Base-by-base conservation (phyloP, 345 rosid genomes). In the Aegle marmelos region DNA sequence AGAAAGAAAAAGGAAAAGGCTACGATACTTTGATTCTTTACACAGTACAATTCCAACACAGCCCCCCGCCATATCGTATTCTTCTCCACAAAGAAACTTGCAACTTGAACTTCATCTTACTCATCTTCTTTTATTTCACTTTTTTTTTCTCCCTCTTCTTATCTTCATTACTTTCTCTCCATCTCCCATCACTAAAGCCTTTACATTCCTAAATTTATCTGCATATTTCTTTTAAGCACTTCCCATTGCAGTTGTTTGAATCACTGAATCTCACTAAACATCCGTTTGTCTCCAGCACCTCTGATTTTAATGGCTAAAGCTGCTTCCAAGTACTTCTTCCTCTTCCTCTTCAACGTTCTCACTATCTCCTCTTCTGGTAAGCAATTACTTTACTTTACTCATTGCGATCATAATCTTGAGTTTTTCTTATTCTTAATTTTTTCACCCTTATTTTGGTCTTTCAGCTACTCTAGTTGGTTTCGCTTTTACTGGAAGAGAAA, bases 1-100 rank as follows among this genome's bases (percentile, higher is more conserved):
- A 3, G 14, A 22, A 36, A 34, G 68, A 31, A 33, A 33, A 36
- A 65, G 16, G 13, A 27, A 8, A 19, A 9, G 17, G 25, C 10
- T 5, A 34, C 34, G 48, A 65, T 65, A 8, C 48, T 21, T 65
- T 21, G 48, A 65, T 65, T 65, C 69, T 4, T 65, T 34, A 36
- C 1, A 60, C 65, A 9, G 31, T 27, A 1, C 19, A 60, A 27
- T 28, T 30, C 45, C 25, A 34, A 7, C 48, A 21, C 37, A 63
- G 2, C 6, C 41, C n/a, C 25, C 25, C 19, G n/a, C 27, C 50
- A 73, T 22, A 82, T 84, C 50, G 70, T 22, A 81, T 84, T 78
- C 94, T 87, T 88, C 85, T 58, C 81, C 56, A 85, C 91, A 91
- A 93, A 90, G 98, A 56, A 89, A 72, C 85, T 2, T 31, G n/a